Evolutionary conservation across 1,139 yeast genomes (phyloP).

Genomic region (Meyerozyma carpophila): DNA sequence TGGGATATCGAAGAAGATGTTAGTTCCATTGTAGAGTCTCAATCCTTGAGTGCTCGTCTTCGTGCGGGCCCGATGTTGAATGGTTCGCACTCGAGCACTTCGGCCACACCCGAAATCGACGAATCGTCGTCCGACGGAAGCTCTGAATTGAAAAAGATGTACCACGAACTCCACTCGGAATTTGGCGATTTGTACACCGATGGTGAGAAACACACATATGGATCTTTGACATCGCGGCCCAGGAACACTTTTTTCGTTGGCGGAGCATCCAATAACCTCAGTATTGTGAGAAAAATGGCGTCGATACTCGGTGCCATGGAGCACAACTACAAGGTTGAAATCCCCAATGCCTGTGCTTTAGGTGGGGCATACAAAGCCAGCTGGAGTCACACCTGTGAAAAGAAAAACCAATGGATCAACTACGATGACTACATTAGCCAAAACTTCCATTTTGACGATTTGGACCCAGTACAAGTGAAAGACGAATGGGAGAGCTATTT

Average conservation of each 20-base stretch:
- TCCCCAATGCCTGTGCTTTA: conserved; percentile 87
- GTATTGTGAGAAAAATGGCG: conserved; percentile 66
- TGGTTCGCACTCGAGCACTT: conserved; percentile 7
- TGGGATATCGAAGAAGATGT: conserved; percentile 64
- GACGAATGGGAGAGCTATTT: conserved; percentile 47
- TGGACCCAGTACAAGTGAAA: conserved; percentile 36
- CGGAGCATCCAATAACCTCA: conserved; percentile 71
- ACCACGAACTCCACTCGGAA: conserved; percentile 18
- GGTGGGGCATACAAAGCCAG: conserved; percentile 92
- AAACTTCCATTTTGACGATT: conserved; percentile 43
- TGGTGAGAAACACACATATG: conserved; percentile 39
- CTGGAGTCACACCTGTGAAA: conserved; percentile 51
- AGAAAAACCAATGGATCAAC: conserved; percentile 30
- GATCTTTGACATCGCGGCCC: conserved; percentile 52
- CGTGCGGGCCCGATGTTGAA: conserved; percentile 68
- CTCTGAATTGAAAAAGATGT: conserved; percentile 12
- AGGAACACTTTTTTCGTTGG: conserved; percentile 77
- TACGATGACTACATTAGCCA: conserved; percentile 37
- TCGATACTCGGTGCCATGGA: conserved; percentile 58
- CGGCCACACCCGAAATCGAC: conserved; percentile 11
- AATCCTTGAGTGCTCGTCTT: conserved; percentile 76
- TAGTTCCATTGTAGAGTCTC: conserved; percentile 75
- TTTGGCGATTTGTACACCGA: conserved; percentile 47
- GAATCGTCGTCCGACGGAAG: conserved; percentile 5
- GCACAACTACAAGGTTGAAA: conserved; percentile 69